Evolutionary conservation across 805 yeast species (phyloP), one percentile per base, ranked within the genome.

Genomic region (Candida tallmaniae): DNA sequence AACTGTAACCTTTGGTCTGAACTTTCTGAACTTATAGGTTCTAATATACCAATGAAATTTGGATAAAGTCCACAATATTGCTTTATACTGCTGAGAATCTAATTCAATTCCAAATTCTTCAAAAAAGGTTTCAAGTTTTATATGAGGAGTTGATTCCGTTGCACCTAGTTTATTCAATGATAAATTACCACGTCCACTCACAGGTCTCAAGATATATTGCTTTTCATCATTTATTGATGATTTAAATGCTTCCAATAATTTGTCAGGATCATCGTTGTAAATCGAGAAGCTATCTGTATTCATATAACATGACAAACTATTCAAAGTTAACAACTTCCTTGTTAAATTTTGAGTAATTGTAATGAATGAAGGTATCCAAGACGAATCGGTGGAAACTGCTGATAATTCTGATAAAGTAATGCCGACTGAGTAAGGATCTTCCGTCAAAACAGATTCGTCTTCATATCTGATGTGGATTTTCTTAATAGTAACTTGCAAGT

Each of bases 391-490:
- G 1, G 96, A 86, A 0, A 88, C 83, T 0, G 96, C 97, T 0
- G 96, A 86, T 27, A 93, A 67, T 59, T 93, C 97, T 27, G 76
- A 74, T 31, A 93, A 68, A 0, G 94, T 82, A 12, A 87, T 47
- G 4, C 99, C 99, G 24, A 88, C 60, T 0, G 96, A 70, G 46
- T 84, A 85, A 3, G 96, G 95, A 20, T 55, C 52, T 38, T 79
- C 82, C 0, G 95, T 80, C 44, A 86, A 79, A 4, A 76, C 71
- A 5, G 73, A 64, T 38, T 69, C 71, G 59, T 93, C 98, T 51
- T 94, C 98, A 51, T 89, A 93, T 38, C 98, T 71, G 14, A 93
- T 58, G 56, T 93, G 99, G 43, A 93, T 93, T 52, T 86, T 87
- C 48, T 80, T 85, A 44, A 93, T 85, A 2, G 95, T 84, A 9